Base-by-base conservation (phyloP, 2,329 filamentous ascomycete species). In the Conoideocrella luteorostrata region DNA sequence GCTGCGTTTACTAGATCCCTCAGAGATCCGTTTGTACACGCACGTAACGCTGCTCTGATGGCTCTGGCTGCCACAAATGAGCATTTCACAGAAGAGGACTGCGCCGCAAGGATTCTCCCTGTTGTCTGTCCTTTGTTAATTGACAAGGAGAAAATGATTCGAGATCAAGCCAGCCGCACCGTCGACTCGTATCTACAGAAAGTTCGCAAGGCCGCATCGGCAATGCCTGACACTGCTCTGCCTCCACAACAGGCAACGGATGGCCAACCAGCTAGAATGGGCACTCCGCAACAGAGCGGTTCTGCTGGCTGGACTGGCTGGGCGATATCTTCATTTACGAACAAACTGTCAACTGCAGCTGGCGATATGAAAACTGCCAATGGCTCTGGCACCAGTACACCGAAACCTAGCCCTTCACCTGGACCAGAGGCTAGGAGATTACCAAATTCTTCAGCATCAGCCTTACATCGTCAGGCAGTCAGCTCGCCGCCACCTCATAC, bases 301-400 rank as follows among this genome's bases (percentile, higher is more conserved):
- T 47, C 53, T n/a, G 49, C 56, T 5, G 56, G 62, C 15, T 97
- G 93, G 93, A 81, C 93, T 2, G 93, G 93, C 11, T 98, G 93
- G 93, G 93, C 93, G 2, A 96, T 98, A 43, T 97, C 93, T 0
- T 96, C 89, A 1, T 98, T 98, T 60, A 97, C 93, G 2, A 97
- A 97, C 65, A 96, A 95, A 57, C 63, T 97, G 11, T 83, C 88
- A 2, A 68, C 86, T 1, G 89, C 88, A 0, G 85, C 85, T 7
- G 93, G 93, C 15, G 86, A 96, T 45, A 98, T 98, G 50, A 75
- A 91, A 58, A 68, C 74, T 15, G 65, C 71, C 42, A 73, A 74
- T 47, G 68, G 67, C 23, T 61, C 65, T 2, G 56, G 69, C 3
- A 56, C 66, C 1, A 58, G 68, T 11, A 65, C 74, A 17, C 65